Percentiles rank a stretch among this genome's conserved stretches.
Evolutionary conservation across 108 stramenopile species (phyloP).

Genomic region (Skeletonema costatum): DNA sequence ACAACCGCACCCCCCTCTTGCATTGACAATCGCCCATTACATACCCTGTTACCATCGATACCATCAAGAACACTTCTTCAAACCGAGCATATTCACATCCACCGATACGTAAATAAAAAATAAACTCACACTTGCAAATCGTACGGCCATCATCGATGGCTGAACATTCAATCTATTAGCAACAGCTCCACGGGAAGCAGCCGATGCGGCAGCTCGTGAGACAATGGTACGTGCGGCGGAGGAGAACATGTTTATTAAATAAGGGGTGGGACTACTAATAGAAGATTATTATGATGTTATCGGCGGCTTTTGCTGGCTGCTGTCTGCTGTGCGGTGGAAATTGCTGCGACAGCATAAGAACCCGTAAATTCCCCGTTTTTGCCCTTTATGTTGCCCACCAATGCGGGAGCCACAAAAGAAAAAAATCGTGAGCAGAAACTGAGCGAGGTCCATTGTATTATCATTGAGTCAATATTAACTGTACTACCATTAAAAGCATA

Average conservation of each 20-base stretch:
- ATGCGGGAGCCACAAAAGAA: too few species aligned
- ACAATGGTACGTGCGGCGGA: slow-evolving; percentile 69
- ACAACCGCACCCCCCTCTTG: too few species aligned
- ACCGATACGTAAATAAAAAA: background rate
- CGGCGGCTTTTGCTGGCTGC: too few species aligned
- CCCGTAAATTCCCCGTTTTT: background rate
- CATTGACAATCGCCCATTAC: too few species aligned
- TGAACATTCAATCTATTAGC: slow-evolving; percentile 3
- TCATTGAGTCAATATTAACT: too few species aligned
- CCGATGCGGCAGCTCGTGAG: slow-evolving; percentile 60
- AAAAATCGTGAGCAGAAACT: too few species aligned
- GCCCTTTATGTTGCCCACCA: background rate
- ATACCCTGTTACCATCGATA: background rate
- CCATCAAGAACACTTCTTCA: background rate
- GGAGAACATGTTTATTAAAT: slow-evolving; percentile 62
- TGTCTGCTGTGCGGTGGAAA: background rate
- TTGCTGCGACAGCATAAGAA: background rate
- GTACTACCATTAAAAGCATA: too few species aligned
- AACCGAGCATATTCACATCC: background rate
- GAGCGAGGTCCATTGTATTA: too few species aligned
- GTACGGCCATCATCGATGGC: slow-evolving; percentile 40
- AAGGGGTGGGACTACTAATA: background rate
- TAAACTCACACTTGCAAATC: slow-evolving; percentile 54
- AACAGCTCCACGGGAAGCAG: slow-evolving; percentile 32
- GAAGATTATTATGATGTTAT: background rate